These are phyloP conservation scores for Akebia trifoliata DNA, from an alignment of 164 flowering plant species.

Conservation along the genomic window DNA sequence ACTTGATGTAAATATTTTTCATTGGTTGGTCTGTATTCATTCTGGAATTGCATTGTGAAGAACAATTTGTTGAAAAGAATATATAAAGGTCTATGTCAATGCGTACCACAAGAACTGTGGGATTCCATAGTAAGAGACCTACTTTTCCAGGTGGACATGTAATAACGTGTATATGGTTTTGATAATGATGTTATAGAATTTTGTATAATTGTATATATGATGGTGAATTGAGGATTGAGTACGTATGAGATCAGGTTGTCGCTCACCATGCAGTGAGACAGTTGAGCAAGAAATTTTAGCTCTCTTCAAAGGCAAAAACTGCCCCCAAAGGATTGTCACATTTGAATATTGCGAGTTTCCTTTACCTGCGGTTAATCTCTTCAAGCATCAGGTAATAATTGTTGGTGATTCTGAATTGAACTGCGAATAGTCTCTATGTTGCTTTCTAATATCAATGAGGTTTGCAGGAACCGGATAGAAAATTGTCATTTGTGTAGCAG, in stretches of 20 bases:
- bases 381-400: conserved; percentile 78
- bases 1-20: background rate
- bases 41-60: background rate
- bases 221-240: too few relatives aligned
- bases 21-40: background rate
- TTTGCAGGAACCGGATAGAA: conserved; percentile 94
- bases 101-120: too few relatives aligned
- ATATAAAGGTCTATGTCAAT: too few relatives aligned
- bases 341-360: conserved; percentile 96
- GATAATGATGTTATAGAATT: too few relatives aligned
- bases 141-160: too few relatives aligned
- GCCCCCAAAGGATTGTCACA: conserved; percentile 85
- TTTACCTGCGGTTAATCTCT: conserved; percentile 79
- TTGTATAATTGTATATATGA: too few relatives aligned
- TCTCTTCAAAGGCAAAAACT: conserved; percentile 77
- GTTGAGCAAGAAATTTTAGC: conserved; percentile 73
- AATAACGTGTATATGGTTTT: too few relatives aligned
- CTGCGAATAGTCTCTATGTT: background rate
- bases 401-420: background rate
- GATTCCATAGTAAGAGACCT: too few relatives aligned
- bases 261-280: conserved; percentile 84
- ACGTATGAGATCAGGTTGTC: conserved; percentile 46
- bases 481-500: conserved; percentile 62
- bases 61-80: background rate
- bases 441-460: conserved; percentile 50